Conservation (phyloP, 345 rosid species). For the Xanthoceras sorbifolium region DNA sequence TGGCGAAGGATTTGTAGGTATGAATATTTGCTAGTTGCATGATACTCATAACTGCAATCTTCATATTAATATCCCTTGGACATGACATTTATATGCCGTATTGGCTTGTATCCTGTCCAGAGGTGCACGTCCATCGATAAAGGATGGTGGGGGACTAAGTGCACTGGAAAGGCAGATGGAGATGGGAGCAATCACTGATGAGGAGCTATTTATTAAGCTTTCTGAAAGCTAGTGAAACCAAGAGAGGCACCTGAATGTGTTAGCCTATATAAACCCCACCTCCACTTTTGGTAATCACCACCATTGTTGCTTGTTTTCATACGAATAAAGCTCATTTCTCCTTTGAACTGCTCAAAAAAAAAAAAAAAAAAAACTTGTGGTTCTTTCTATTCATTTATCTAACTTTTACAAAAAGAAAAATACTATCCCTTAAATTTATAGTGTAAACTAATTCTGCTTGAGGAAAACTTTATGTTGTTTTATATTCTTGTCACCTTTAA, state of each 20-base stretch:
- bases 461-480: not conserved
- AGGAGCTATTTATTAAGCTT: slow-evolving; percentile 76
- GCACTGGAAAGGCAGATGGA: slow-evolving; percentile 92
- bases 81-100: too few species aligned
- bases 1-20: not conserved
- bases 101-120: slow-evolving; percentile 36
- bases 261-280: not conserved
- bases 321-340: not conserved
- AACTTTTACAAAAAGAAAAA: not conserved
- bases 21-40: not conserved
- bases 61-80: not conserved
- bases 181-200: slow-evolving; percentile 88
- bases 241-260: not conserved
- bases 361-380: not conserved
- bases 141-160: slow-evolving; percentile 73
- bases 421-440: not conserved
- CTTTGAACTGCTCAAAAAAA: not conserved
- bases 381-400: not conserved
- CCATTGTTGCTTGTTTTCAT: not conserved
- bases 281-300: not conserved
- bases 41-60: not conserved
- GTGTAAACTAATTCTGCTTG: not conserved
- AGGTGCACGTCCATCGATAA: slow-evolving; percentile 71
- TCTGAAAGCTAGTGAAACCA: slow-evolving; percentile 44
- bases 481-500: not conserved